These are phyloP conservation scores for Rhynchospora tenuis DNA, from an alignment of 176 grass and related monocot species.

Conservation along the genomic window DNA sequence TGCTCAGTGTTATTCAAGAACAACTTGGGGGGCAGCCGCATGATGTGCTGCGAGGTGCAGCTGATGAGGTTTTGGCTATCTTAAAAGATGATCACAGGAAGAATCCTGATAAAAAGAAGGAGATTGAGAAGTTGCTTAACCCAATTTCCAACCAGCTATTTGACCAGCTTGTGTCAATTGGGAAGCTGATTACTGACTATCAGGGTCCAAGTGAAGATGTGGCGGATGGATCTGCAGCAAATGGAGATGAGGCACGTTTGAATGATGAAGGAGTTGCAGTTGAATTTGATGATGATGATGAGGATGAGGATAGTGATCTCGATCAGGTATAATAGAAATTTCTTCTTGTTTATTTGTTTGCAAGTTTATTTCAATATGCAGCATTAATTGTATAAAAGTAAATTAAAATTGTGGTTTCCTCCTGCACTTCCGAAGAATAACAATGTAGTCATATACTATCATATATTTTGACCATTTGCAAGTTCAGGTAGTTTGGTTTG, in stretches of 20 bases:
- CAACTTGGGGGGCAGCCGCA: slow-evolving; percentile 74
- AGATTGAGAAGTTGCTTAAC: slow-evolving; percentile 84
- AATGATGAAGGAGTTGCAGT: slow-evolving; percentile 90
- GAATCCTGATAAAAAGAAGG: slow-evolving; percentile 90
- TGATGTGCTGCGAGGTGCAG: slow-evolving; percentile 58
- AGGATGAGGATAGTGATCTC: slow-evolving; percentile 79
- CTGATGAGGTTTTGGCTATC: slow-evolving; percentile 64
- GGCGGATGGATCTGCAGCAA: slow-evolving; percentile 4
- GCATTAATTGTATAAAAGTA: not conserved
- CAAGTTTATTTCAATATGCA: not conserved
- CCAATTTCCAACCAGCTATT: slow-evolving; percentile 62
- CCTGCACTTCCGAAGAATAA: not conserved
- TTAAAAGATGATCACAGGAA: slow-evolving; percentile 84
- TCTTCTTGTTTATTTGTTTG: not conserved
- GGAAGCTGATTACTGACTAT: slow-evolving; percentile 76
- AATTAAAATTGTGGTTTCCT: not conserved
- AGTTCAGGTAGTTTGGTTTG: not conserved
- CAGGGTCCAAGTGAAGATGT: slow-evolving; percentile 44
- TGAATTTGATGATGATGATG: slow-evolving; percentile 83
- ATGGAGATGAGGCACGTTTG: slow-evolving; percentile 50
- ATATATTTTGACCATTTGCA: not conserved
- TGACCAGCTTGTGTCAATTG: slow-evolving; percentile 74
- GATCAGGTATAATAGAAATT: slow-evolving; percentile 55
- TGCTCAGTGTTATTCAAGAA: slow-evolving; percentile 79
- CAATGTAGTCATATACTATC: not conserved